Evolutionary conservation across 768 basidiomycete genomes (phyloP), one percentile per base, ranked within the genome.

Genomic region (Pisolithus marmoratus): DNA sequence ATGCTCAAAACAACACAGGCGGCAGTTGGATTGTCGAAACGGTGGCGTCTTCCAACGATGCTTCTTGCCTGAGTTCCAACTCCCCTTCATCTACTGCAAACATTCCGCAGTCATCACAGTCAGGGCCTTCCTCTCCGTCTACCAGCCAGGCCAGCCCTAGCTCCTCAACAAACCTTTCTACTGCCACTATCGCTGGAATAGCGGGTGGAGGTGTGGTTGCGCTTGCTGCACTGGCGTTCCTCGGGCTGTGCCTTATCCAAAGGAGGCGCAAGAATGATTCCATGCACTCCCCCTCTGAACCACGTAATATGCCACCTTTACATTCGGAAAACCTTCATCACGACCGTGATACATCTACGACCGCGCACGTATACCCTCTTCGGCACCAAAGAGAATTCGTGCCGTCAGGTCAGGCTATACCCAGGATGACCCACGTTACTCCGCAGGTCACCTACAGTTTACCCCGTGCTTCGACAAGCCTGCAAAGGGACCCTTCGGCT

Each of bases 21-120:
- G 86, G 87, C n/a, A 73, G 74, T 51, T 82, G 82, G 17, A 74
- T 81, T 56, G 53, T 80, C n/a, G 57, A 63, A 54, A 63, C 57
- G 6, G 82, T 87, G 17, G 71, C 72, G 6, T 61, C 61, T 26
- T 77, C 81, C 2, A 72, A 72, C 53, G 73, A 80, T 48, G 61
- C 53, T 22, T 71, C 72, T 20, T 89, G 87, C 58, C 63, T 88
- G 24, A 74, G 75, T 57, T 58, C 60, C 26, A 61, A 55, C 34
- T 84, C 83, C 0, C 82, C 83, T 1, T 75, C 80, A 12, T 78
- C 81, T 6, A 83, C 72, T 19, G 50, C 54, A 17, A 55, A 57
- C 14, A 20, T 62, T 11, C 8, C 29, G 11, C 29, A 29, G 29
- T 8, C 9, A 29, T 8, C 29, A 29, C 29, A 29, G 11, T 31